Percentiles rank a stretch among this genome's conserved stretches.
These are phyloP conservation scores for Escovopsis sp. DNA, from an alignment of 2,329 filamentous ascomycete species.

Conservation along the genomic window DNA sequence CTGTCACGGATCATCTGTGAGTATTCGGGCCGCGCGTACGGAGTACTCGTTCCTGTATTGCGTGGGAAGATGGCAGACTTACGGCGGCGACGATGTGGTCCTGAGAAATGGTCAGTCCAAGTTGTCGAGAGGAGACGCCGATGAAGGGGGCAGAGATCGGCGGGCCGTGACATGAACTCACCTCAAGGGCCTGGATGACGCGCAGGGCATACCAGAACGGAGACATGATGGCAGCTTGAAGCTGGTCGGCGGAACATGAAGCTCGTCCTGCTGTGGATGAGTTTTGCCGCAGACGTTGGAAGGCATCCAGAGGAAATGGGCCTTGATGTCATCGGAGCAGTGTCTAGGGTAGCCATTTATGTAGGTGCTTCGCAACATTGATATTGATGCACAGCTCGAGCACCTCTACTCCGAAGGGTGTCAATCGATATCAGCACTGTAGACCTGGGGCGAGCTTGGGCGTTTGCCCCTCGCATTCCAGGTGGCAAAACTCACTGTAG, in stretches of 20 bases:
- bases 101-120: conserved; percentile 7
- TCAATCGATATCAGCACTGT: not conserved
- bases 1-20: conserved; percentile 12
- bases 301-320: not conserved
- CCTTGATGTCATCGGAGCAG: not conserved
- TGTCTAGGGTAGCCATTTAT: not conserved
- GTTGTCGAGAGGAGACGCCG: not conserved
- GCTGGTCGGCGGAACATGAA: not conserved
- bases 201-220: conserved; percentile 20
- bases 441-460: not conserved
- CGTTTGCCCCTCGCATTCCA: no score
- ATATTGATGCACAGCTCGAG: no score
- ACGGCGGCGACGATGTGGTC: conserved; percentile 21
- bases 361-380: no score
- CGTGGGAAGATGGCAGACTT: not conserved
- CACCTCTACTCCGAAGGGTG: no score
- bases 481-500: no score
- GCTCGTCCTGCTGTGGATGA: not conserved
- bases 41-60: no score
- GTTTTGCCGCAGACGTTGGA: no score
- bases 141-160: no score
- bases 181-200: conserved; percentile 21
- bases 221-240: conserved; percentile 13
- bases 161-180: conserved; percentile 1
- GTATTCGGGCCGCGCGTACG: no score